Evolutionary conservation across 2,329 filamentous ascomycete species (phyloP).

Genomic region (Penicillium rolfsii): DNA sequence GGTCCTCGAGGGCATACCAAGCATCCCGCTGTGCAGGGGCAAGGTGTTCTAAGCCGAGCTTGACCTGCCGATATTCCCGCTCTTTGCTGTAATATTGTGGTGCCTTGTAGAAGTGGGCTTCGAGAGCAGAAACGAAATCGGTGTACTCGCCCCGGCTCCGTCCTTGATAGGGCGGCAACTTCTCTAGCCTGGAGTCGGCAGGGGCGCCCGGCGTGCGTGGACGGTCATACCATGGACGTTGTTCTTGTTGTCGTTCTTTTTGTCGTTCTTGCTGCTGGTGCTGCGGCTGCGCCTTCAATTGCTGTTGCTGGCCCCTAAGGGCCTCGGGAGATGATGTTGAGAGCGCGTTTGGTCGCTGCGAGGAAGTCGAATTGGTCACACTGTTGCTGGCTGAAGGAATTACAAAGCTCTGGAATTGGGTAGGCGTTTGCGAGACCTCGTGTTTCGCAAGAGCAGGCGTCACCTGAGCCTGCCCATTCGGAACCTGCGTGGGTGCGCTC

Average conservation of each 20-base stretch:
- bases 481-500: neutral
- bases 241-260: neutral
- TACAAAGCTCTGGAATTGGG: neutral
- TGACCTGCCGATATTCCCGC: neutral
- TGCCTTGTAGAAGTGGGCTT: slow-evolving; percentile 2
- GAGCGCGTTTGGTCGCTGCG: neutral
- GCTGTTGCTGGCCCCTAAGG: neutral
- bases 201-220: neutral
- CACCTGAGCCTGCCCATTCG: neutral
- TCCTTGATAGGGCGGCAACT: neutral
- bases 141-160: slow-evolving; percentile 1
- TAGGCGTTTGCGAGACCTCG: neutral
- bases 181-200: neutral
- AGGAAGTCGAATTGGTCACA: neutral
- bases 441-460: neutral
- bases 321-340: neutral
- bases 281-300: neutral
- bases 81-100: neutral
- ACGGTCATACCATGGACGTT: neutral
- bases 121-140: slow-evolving; percentile 5
- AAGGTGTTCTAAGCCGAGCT: neutral
- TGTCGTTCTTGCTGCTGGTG: neutral
- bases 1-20: neutral
- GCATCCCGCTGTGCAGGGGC: neutral
- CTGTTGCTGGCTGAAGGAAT: neutral